Evolutionary conservation across 2,329 filamentous ascomycete species (phyloP), one percentile per base, ranked within the genome.

Genomic region (Fusarium concolor): DNA sequence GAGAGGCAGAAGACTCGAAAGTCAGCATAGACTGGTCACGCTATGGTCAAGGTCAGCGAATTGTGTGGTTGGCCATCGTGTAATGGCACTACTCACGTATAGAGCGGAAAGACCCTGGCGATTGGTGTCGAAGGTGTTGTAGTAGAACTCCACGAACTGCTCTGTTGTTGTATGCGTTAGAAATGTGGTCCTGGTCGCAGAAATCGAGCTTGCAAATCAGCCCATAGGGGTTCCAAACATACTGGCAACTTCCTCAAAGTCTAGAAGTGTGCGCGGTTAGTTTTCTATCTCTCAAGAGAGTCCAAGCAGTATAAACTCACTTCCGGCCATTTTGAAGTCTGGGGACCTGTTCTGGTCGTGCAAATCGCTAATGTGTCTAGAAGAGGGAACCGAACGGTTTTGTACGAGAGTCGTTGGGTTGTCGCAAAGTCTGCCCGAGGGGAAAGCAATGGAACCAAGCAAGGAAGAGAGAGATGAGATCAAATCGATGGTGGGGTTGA

Each of bases 81-180:
- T 22, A 26, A 20, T 22, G 37, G 35, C 28, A 22, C 28, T 28
- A 75, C 92, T 77, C 88, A 97, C 95, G 85, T 97, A 98, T 83
- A 97, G 92, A 65, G 82, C 76, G 15, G 80, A 81, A 42, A 97
- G 87, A 51, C 78, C 74, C 56, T 81, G 81, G 76, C 94, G 90
- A 81, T 94, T 86, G 65, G 77, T 68, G 79, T 97, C 94, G 82
- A 97, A 97, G 62, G 89, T 90, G 76, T 90, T 85, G 87, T 97
- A 97, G 89, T 97, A 98, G 85, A 91, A 95, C 64, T 90, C 78
- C 71, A 95, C 90, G 82, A 98, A 97, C 82, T 96, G 88, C 79
- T 90, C 94, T 97, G 47, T 71, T 60, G 22, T 38, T 11, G 10
- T 22, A 20, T 15, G n/a, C 22, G 60, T 69, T 24, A 70, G 55